phyloP scores from a whole-genome alignment of 352 stramenopile species.

The Globisporangium barbulae region DNA sequence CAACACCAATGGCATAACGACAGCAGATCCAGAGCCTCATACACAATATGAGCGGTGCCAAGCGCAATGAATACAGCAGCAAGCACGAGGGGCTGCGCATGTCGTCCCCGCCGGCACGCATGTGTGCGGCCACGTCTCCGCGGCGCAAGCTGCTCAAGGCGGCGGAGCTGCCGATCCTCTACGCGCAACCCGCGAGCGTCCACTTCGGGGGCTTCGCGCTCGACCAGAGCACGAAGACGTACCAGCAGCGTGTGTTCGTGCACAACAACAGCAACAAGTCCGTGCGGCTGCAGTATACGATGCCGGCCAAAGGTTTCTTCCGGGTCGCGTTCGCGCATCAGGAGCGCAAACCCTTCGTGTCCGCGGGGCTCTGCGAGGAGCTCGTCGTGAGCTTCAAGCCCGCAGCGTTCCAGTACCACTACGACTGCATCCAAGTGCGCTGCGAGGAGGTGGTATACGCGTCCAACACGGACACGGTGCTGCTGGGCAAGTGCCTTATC shows the following conservation, averaged over 20 bases:
- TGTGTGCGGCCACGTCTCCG: constrained; percentile 21
- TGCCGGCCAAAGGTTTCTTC: constrained; percentile 50
- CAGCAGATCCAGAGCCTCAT: too few species aligned
- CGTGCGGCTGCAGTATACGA: constrained; percentile 66
- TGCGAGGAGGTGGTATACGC: constrained; percentile 72
- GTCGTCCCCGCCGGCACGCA: constrained; percentile 10
- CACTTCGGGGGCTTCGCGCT: constrained; percentile 88
- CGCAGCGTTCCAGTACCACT: constrained; percentile 84
- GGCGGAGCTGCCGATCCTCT: constrained; percentile 35
- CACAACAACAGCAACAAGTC: constrained; percentile 77
- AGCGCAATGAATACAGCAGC: constrained; percentile 11
- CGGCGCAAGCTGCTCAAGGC: constrained; percentile 22
- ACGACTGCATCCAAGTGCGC: constrained; percentile 80
- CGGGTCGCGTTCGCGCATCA: constrained; percentile 37
- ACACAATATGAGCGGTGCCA: neutral
- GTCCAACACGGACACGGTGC: constrained; percentile 40
- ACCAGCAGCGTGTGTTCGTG: constrained; percentile 66
- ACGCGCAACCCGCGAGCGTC: constrained; percentile 56
- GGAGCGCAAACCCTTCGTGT: constrained; percentile 62
- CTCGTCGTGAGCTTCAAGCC: constrained; percentile 73
- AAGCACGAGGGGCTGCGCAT: constrained; percentile 16
- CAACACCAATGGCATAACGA: too few species aligned
- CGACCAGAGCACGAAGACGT: constrained; percentile 22
- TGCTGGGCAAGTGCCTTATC: constrained; percentile 49
- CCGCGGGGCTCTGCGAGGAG: constrained; percentile 73